Percentiles rank a stretch among this genome's conserved stretches.
These are phyloP conservation scores for Mollisiaceae sp. DNA, from an alignment of 2,329 filamentous ascomycete genomes.

Conservation along the genomic window DNA sequence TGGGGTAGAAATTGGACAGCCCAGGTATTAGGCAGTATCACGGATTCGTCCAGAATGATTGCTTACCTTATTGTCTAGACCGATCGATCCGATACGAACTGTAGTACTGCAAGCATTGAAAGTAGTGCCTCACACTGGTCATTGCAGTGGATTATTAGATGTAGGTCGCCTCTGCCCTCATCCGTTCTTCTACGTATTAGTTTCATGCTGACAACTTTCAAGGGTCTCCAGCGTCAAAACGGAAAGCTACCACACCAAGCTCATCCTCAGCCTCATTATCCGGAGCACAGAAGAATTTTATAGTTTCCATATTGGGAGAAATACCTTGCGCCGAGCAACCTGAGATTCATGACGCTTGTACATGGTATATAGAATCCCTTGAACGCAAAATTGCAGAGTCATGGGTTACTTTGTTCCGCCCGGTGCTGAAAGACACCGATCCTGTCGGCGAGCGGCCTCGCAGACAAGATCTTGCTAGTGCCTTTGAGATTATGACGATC, in stretches of 20 bases:
- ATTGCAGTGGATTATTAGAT: background rate
- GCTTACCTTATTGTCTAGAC: background rate
- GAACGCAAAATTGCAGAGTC: background rate
- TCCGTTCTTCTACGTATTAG: background rate
- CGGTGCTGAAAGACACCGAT: background rate
- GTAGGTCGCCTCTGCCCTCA: background rate
- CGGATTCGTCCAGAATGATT: background rate
- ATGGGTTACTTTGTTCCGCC: background rate
- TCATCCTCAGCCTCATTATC: background rate
- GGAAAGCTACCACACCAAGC: background rate
- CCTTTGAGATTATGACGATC: background rate
- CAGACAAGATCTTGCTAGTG: background rate
- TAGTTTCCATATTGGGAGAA: background rate
- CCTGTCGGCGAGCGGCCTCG: background rate
- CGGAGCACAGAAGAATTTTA: background rate
- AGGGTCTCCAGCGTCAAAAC: background rate
- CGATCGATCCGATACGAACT: background rate
- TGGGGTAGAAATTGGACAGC: background rate
- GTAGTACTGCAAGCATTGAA: background rate
- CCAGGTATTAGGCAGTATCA: background rate
- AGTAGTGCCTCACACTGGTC: background rate
- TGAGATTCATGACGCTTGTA: background rate
- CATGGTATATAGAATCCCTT: background rate
- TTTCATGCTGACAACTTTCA: background rate
- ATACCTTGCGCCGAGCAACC: background rate